These are phyloP conservation scores for Pleurotus eryngii DNA, from an alignment of 768 basidiomycete genomes.

Conservation along the genomic window DNA sequence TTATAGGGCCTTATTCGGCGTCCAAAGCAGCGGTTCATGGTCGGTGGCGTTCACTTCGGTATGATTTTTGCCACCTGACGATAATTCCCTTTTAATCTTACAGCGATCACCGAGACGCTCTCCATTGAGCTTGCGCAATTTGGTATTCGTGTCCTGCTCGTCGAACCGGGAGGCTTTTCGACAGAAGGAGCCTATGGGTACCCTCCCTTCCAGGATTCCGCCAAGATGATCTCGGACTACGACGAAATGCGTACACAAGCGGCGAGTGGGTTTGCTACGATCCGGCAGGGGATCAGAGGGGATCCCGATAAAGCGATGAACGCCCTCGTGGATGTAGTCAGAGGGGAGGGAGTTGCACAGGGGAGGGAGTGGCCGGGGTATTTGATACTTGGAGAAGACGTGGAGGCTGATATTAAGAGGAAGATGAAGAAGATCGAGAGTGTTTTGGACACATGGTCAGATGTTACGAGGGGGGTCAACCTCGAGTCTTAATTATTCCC, in stretches of 20 bases:
- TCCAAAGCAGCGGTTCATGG: conserved; percentile 63
- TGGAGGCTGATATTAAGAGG: conserved; percentile 44
- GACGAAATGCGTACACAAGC: conserved; percentile 37
- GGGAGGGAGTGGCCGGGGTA: conserved; percentile 46
- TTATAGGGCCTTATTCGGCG: conserved; percentile 42
- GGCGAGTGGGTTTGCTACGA: conserved; percentile 24
- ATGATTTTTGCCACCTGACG: too few species aligned
- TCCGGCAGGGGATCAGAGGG: conserved; percentile 45
- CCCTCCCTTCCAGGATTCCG: conserved; percentile 23
- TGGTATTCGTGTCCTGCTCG: conserved; percentile 52
- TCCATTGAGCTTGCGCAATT: conserved; percentile 51
- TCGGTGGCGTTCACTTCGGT: conserved; percentile 16
- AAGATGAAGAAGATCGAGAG: conserved; percentile 44
- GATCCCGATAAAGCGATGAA: conserved; percentile 61
- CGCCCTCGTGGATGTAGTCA: conserved; percentile 40
- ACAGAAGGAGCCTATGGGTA: conserved; percentile 53
- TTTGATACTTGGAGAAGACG: conserved; percentile 51
- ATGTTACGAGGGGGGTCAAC: conserved; percentile 42
- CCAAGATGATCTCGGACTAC: conserved; percentile 47
- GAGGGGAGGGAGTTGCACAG: conserved; percentile 49
- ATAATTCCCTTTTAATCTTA: not conserved
- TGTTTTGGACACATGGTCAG: conserved; percentile 53
- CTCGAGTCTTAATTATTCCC: conserved; percentile 21
- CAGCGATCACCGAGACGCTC: conserved; percentile 57
- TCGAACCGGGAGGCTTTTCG: conserved; percentile 59